Base-by-base conservation (phyloP, 257 asterid genomes). In the Fraxinus americana region DNA sequence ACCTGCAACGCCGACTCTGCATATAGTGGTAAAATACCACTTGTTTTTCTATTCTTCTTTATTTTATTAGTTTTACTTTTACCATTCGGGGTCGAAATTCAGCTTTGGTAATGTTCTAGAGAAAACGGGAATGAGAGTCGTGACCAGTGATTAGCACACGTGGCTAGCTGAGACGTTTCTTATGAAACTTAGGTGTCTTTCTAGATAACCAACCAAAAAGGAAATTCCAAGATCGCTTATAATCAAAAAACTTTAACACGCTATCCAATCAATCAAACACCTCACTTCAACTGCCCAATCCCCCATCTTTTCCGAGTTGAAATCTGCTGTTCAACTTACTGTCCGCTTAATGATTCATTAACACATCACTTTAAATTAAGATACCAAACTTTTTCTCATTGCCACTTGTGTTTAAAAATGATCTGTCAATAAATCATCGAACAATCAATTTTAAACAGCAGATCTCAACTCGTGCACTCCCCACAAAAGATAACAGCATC, bases 141-240 rank as follows among this genome's bases (percentile, higher is more conserved):
- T 70, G 68, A 52, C 75, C 72, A 75, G 38, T 4, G 1, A 57
- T 0, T 27, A 35, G 21, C 5, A 34, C 82, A 76, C 88, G 86
- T 82, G 86, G 80, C 54, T 21, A 13, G 63, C 10, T 39, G 36
- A 43, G 38, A 39, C n/a, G 34, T 41, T 41, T 27, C 38, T 72
- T 25, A 11, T 6, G 77, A 32, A 67, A 29, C 13, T 83, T 83
- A 35, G 81, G 77, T 79, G 83, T 29, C 73, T 59, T 76, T 82
- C 78, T 85, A 77, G 81, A 76, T 82, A 79, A 76, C 88, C 86
- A 79, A 79, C 84, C 79, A 50, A 82, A 76, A 73, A 54, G 73
- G 76, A 74, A 71, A 23, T 35, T 61, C 59, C 74, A 21, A 59
- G 59, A 27, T 63, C 29, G 11, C 67, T 21, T n/a, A 2, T 21